Evolutionary conservation across 768 basidiomycete species (phyloP), one percentile per base, ranked within the genome.

Genomic region (Boletus rubescentipes): DNA sequence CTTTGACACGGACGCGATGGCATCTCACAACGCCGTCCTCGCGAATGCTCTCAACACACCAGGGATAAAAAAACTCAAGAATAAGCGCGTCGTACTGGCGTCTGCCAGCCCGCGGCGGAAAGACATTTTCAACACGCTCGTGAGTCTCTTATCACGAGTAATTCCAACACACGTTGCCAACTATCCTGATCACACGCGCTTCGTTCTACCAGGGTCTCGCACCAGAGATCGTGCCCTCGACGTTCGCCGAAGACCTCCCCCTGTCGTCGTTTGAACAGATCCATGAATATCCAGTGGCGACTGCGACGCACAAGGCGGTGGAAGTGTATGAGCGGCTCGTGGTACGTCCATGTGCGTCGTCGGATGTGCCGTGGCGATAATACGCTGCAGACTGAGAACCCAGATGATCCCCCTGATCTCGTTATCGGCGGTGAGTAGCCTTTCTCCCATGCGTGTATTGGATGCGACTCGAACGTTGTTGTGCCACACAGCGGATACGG

Each of bases 401-500:
- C 84, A 2, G 86, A 88, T 6, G 82, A 91, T 61, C 74, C 85
- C 0, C 87, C 90, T 0, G 89, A 91, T 70, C 77, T 93, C 14
- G 90, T 93, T 31, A 91, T 92, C 53, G 83, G 80, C 32, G 88
- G 89, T 86, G 46, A 53, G 76, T 47, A 8, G 20, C 23, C 20
- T 21, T 32, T 49, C 34, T 12, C 21, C 18, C 12, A 16, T 16
- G 30, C 9, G 4, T 9, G 4, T 39, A 39, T 67, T 26, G 26
- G 26, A 26, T n/a, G n/a, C n/a, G n/a, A n/a, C n/a, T n/a, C n/a
- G n/a, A 26, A 26, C 6, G 26, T 26, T 6, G 26, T 26, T n/a
- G n/a, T n/a, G n/a, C n/a, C n/a, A n/a, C n/a, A n/a, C n/a, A 93
- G 97, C 96, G 58, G 97, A 99, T 68, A 98, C 97, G 0, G 86